A percentile compares a stretch with the other conserved stretches of the same genome.
Conservation (phyloP, 2,329 filamentous ascomycete species). For the Penicillium sp. region DNA sequence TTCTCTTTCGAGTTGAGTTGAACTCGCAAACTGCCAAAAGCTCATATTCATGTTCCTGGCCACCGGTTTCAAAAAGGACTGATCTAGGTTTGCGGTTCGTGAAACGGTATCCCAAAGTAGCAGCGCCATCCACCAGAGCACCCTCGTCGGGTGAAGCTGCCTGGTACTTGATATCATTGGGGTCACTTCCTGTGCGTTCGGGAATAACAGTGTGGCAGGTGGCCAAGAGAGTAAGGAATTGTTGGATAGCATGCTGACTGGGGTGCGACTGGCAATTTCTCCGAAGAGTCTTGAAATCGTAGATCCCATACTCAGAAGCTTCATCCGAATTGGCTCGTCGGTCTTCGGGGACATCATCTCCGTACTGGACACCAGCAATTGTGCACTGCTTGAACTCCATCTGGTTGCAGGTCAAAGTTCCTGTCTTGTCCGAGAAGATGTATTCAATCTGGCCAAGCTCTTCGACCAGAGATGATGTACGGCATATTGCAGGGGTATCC, state of each 20-base stretch:
- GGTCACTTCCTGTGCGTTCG: slow-evolving; percentile 75
- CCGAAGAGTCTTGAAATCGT: slow-evolving; percentile 76
- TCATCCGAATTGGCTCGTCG: slow-evolving; percentile 71
- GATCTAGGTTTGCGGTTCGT: slow-evolving; percentile 84
- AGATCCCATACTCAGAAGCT: slow-evolving; percentile 77
- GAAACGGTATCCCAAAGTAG: slow-evolving; percentile 83
- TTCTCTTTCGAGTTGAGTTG: slow-evolving; percentile 94
- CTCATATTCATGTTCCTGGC: slow-evolving; percentile 77
- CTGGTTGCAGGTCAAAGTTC: slow-evolving; percentile 94
- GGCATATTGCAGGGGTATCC: slow-evolving; percentile 91
- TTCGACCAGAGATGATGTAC: slow-evolving; percentile 94
- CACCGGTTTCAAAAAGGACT: slow-evolving; percentile 78
- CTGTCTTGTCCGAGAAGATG: slow-evolving; percentile 97
- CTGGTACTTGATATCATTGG: slow-evolving; percentile 89
- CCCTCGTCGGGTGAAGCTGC: slow-evolving; percentile 96
- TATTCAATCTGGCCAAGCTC: slow-evolving; percentile 98
- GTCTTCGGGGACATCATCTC: slow-evolving; percentile 89
- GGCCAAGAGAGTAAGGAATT: slow-evolving; percentile 83
- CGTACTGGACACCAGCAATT: slow-evolving; percentile 91
- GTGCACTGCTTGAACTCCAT: slow-evolving; percentile 98
- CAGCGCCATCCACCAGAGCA: slow-evolving; percentile 90
- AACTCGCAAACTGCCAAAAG: slow-evolving; percentile 97
- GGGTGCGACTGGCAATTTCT: slow-evolving; percentile 67
- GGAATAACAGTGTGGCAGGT: slow-evolving; percentile 98
- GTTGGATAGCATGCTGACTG: slow-evolving; percentile 65